Base-by-base conservation (phyloP, 495 filamentous ascomycete genomes). In the Xylaria nigripes region DNA sequence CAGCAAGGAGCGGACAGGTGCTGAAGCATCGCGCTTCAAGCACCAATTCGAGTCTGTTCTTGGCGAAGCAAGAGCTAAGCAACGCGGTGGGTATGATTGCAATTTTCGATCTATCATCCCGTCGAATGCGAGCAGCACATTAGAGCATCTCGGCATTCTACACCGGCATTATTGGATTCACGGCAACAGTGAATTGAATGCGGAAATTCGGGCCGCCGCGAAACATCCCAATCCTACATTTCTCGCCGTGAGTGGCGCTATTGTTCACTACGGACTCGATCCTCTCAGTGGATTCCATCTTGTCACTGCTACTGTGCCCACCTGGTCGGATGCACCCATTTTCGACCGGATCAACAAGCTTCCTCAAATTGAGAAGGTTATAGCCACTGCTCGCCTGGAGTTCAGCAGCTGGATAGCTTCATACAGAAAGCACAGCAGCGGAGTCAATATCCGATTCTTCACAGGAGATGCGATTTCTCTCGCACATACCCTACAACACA, bases 321-420 rank as follows among this genome's bases (percentile, higher is more conserved):
- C 54, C 74, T 75, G 0, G 47, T 80, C 12, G 58, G 73, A 2
- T 65, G 75, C 18, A 79, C 75, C 46, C 72, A 78, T 55, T 58
- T 77, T 15, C 64, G 65, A 3, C 48, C 66, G 13, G 70, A 63
- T 16, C 62, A 66, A 45, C 1, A 30, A 60, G 42, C 22, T 59
- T 51, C 58, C 9, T 29, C 27, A 0, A 47, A 67, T 9, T 21
- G 36, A 51, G 25, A 32, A 34, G 24, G 25, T 40, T 30, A 36
- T 32, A 27, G 49, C 49, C 9, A 24, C 44, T 23, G 34, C 50
- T 52, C 40, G 50, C 13, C 3, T 9, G 6, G 50, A 52, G 41
- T 52, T 52, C 9, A 1, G 27, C 18, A 40, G 36, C 6, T 53
- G 50, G 50, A 9, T 53, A 19, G 42, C 40, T 16, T 52, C 50